Percentiles rank a stretch among this genome's conserved stretches.
Evolutionary conservation across 2,329 filamentous ascomycete genomes (phyloP).

Genomic region (Colletotrichum chlorophyti): DNA sequence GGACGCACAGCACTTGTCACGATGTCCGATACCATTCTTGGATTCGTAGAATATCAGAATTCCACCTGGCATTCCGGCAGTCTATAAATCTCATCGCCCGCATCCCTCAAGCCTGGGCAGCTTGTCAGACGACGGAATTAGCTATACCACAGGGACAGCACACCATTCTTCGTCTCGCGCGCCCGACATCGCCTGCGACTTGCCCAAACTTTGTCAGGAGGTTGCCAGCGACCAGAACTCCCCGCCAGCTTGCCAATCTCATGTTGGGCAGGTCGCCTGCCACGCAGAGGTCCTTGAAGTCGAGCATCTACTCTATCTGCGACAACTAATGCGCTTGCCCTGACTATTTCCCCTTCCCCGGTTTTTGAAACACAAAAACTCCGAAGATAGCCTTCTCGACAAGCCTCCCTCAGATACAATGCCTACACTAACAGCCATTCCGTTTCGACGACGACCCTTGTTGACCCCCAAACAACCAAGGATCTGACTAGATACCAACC

Average conservation of each 20-base stretch:
- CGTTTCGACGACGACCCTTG: conserved; percentile 6
- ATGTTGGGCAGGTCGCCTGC: conserved; percentile 5
- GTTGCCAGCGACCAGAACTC: neutral
- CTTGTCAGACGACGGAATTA: too few species aligned
- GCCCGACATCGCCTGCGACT: too few species aligned
- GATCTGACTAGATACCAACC: neutral
- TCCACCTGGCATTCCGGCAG: too few species aligned
- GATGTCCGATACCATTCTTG: too few species aligned
- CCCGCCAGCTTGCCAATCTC: neutral
- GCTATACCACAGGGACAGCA: too few species aligned
- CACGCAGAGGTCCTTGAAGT: too few species aligned
- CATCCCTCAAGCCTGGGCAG: too few species aligned
- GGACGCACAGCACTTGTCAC: too few species aligned
- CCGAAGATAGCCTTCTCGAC: conserved; percentile 23
- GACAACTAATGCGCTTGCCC: conserved; percentile 4
- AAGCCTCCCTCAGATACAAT: conserved; percentile 3
- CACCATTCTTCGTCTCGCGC: too few species aligned
- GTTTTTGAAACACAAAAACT: conserved; percentile 18
- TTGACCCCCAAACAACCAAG: neutral
- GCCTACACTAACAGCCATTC: conserved; percentile 17
- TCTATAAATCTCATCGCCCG: too few species aligned
- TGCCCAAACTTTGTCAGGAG: conserved; percentile 9
- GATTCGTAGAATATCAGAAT: too few species aligned
- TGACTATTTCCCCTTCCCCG: neutral
- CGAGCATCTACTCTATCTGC: conserved; percentile 23